phyloP scores from a whole-genome alignment of 2,329 filamentous ascomycete species.

The Diaporthe eres region DNA sequence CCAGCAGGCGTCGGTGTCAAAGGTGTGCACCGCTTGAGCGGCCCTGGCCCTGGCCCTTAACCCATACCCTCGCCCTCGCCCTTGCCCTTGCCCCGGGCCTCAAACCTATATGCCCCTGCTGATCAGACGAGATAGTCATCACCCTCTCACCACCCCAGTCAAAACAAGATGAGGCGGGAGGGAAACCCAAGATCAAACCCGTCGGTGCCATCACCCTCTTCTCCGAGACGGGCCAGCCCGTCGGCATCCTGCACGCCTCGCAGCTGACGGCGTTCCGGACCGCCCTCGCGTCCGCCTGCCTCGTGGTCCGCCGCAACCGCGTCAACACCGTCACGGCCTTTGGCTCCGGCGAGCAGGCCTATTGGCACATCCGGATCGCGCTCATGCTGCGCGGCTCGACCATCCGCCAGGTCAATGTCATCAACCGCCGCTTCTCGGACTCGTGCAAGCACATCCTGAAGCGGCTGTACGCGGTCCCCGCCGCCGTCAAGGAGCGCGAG shows the following conservation, averaged over 20 bases:
- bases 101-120: slow-evolving; percentile 18
- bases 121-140: slow-evolving; percentile 61
- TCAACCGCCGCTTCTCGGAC: slow-evolving; percentile 80
- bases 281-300: slow-evolving; percentile 77
- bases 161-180: slow-evolving; percentile 45
- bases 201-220: slow-evolving; percentile 80
- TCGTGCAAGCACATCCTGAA: slow-evolving; percentile 66
- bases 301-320: slow-evolving; percentile 74
- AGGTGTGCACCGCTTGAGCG: slow-evolving; percentile 54
- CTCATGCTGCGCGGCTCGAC: slow-evolving; percentile 79
- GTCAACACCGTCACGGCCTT: slow-evolving; percentile 87
- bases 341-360: slow-evolving; percentile 90
- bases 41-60: slow-evolving; percentile 9
- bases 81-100: slow-evolving; percentile 22
- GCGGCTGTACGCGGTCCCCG: slow-evolving; percentile 60
- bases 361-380: slow-evolving; percentile 92
- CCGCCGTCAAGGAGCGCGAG: slow-evolving; percentile 64
- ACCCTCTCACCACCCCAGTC: slow-evolving; percentile 65
- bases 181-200: slow-evolving; percentile 59
- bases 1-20: slow-evolving; percentile 78
- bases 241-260: slow-evolving; percentile 79
- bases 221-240: slow-evolving; percentile 70
- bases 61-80: slow-evolving; percentile 33
- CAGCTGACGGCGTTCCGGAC: slow-evolving; percentile 87
- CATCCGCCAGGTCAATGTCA: slow-evolving; percentile 84